Evolutionary conservation across 2,329 filamentous ascomycete genomes (phyloP).

Genomic region (Stachybotrys chartarum): DNA sequence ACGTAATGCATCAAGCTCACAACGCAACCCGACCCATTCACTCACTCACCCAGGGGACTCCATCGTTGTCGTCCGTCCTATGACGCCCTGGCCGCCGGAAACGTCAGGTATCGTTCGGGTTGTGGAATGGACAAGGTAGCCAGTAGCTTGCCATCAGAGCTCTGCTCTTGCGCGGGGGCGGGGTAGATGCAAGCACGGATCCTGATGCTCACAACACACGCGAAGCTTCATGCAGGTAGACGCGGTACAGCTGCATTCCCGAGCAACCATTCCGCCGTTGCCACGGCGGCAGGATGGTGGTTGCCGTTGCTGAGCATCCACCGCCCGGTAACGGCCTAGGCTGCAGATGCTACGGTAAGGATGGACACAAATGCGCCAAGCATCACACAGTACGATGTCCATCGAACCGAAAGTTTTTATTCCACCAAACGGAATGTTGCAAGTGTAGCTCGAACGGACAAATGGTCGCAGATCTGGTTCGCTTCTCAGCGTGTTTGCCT

Average conservation of each 20-base stretch:
- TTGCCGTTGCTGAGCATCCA: not conserved
- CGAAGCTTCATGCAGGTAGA: not conserved
- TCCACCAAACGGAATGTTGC: too few relatives aligned
- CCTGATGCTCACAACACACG: not conserved
- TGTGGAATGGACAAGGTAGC: too few relatives aligned
- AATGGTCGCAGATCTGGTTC: too few relatives aligned
- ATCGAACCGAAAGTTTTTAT: too few relatives aligned
- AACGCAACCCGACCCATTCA: not conserved
- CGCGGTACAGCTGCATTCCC: not conserved
- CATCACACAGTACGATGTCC: not conserved
- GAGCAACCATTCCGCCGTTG: not conserved
- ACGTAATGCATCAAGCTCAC: not conserved
- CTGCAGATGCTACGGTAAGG: not conserved
- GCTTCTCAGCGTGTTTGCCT: too few relatives aligned
- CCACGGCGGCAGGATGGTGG: not conserved
- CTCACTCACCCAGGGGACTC: too few relatives aligned
- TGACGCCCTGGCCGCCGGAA: too few relatives aligned
- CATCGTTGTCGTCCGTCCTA: too few relatives aligned
- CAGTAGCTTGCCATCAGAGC: too few relatives aligned
- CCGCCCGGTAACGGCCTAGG: not conserved
- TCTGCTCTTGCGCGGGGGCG: too few relatives aligned
- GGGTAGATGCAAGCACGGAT: not conserved
- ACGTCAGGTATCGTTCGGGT: too few relatives aligned
- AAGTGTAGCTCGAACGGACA: too few relatives aligned
- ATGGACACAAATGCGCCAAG: not conserved